Evolutionary conservation across 768 basidiomycete species (phyloP).

Genomic region (Mycena albidolilacea): DNA sequence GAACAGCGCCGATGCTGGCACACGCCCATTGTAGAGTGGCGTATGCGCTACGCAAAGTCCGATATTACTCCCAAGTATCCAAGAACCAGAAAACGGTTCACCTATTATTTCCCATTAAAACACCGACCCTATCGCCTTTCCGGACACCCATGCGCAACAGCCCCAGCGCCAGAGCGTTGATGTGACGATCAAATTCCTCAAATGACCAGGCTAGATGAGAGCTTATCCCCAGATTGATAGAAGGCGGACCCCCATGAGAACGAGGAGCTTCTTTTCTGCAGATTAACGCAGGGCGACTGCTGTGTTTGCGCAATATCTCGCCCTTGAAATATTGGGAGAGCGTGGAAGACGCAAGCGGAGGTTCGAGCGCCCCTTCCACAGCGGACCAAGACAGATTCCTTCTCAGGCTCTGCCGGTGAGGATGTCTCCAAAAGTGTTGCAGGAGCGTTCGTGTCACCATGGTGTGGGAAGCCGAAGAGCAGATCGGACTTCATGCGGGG

Average conservation of each 20-base stretch:
- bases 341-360: constrained; percentile 70
- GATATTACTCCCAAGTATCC: neutral
- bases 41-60: constrained; percentile 68
- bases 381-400: constrained; percentile 56
- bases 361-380: constrained; percentile 70
- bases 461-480: no score
- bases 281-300: constrained; percentile 72
- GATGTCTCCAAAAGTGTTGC: neutral
- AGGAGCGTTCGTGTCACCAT: constrained; percentile 18
- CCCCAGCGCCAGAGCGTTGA: constrained; percentile 79
- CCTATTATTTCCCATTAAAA: constrained; percentile 92
- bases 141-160: constrained; percentile 77
- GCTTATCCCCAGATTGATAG: constrained; percentile 62
- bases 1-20: constrained; percentile 85
- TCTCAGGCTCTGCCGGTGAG: neutral
- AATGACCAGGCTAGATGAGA: constrained; percentile 82
- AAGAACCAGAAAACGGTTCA: constrained; percentile 42
- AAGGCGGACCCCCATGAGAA: constrained; percentile 73
- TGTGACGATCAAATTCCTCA: constrained; percentile 75
- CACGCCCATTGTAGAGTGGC: constrained; percentile 90
- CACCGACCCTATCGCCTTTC: constrained; percentile 84
- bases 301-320: constrained; percentile 66
- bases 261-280: constrained; percentile 71
- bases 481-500: no score
- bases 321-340: constrained; percentile 73